These are phyloP conservation scores for Candida corydali DNA, from an alignment of 805 yeast genomes.

Conservation along the genomic window DNA sequence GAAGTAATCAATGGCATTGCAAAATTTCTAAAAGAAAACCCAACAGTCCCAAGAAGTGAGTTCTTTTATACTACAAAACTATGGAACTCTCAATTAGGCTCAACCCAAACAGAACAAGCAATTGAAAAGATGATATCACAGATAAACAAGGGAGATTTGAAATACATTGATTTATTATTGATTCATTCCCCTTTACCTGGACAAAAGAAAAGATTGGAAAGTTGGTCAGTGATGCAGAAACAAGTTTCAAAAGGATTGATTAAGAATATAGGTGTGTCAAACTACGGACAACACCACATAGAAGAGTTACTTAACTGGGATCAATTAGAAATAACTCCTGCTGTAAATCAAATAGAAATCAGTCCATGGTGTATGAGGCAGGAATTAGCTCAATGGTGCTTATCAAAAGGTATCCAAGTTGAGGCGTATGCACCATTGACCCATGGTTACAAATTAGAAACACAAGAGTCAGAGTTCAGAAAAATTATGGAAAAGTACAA, in stretches of 20 bases:
- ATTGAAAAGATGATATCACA: conserved; percentile 44
- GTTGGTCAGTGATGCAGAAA: conserved; percentile 56
- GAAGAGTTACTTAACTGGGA: conserved; percentile 48
- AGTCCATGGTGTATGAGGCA: conserved; percentile 47
- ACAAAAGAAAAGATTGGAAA: conserved; percentile 39
- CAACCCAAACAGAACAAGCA: conserved; percentile 52
- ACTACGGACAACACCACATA: conserved; percentile 54
- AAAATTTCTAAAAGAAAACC: conserved; percentile 35
- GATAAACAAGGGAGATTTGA: conserved; percentile 42
- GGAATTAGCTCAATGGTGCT: conserved; percentile 31
- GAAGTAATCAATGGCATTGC: conserved; percentile 62
- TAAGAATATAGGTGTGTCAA: conserved; percentile 59
- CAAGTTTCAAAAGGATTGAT: conserved; percentile 48
- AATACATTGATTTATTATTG: conserved; percentile 69
- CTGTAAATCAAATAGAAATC: conserved; percentile 46
- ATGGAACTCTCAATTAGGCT: conserved; percentile 67
- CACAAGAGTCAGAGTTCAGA: conserved; percentile 16
- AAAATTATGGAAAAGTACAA: conserved; percentile 30
- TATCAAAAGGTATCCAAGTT: conserved; percentile 20
- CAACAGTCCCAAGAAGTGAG: conserved; percentile 21
- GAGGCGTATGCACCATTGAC: conserved; percentile 39
- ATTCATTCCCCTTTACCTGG: conserved; percentile 56
- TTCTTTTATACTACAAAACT: conserved; percentile 60
- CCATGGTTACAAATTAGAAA: conserved; percentile 28
- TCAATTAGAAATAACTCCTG: conserved; percentile 41